Percentiles rank a stretch among this genome's conserved stretches.
phyloP scores from a whole-genome alignment of 768 basidiomycete species.

The Psilocybe sp. region DNA sequence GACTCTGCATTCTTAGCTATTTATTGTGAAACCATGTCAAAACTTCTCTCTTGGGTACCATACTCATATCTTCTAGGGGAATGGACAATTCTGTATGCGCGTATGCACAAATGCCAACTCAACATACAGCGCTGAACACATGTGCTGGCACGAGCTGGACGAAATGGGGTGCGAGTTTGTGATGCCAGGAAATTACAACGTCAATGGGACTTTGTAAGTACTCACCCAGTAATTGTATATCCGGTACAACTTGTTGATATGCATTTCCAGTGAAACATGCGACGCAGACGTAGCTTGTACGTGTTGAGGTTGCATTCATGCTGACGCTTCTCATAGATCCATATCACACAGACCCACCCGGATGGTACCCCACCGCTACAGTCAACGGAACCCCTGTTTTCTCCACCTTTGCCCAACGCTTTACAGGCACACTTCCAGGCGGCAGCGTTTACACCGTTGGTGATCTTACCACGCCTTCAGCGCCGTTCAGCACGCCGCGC shows the following conservation, averaged over 20 bases:
- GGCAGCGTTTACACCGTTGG: slow-evolving; percentile 38
- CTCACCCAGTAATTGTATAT: neutral
- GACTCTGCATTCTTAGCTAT: too few relatives aligned
- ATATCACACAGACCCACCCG: slow-evolving; percentile 33
- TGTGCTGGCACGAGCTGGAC: slow-evolving; percentile 48
- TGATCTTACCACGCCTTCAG: slow-evolving; percentile 33
- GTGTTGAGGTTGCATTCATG: slow-evolving; percentile 1
- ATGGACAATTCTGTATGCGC: slow-evolving; percentile 38
- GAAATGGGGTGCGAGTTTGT: slow-evolving; percentile 44
- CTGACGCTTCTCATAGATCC: too few relatives aligned
- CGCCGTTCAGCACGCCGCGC: slow-evolving; percentile 31
- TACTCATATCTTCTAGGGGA: slow-evolving; percentile 18
- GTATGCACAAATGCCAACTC: slow-evolving; percentile 41
- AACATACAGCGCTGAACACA: slow-evolving; percentile 38
- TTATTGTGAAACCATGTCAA: too few relatives aligned
- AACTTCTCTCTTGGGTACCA: too few relatives aligned
- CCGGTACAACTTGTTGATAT: neutral
- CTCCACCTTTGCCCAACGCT: slow-evolving; percentile 43
- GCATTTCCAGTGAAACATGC: slow-evolving; percentile 31
- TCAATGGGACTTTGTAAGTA: slow-evolving; percentile 40
- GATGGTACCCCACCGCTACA: slow-evolving; percentile 41
- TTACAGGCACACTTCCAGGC: slow-evolving; percentile 31
- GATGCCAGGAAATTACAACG: slow-evolving; percentile 45
- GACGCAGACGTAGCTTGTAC: slow-evolving; percentile 43
- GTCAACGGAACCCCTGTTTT: slow-evolving; percentile 34